Evolutionary conservation across 1,284 basidiomycete genomes (phyloP).

Genomic region (Sanghuangporus weigelae): DNA sequence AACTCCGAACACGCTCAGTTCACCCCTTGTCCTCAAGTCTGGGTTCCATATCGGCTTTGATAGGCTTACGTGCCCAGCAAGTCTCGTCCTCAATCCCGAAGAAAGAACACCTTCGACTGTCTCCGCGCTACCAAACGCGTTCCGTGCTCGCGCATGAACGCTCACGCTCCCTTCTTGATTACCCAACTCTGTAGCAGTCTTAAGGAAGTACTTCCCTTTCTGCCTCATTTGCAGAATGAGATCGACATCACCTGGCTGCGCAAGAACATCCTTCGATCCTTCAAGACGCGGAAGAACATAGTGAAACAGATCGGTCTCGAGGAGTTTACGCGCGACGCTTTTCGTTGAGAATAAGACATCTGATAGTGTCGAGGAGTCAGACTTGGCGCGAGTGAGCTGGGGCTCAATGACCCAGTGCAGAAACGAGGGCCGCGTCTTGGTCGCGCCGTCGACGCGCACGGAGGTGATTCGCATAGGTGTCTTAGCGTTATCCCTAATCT

Average conservation of each 20-base stretch:
- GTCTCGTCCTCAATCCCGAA: constrained; percentile 84
- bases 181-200: constrained; percentile 89
- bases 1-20: constrained; percentile 55
- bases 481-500: constrained; percentile 65
- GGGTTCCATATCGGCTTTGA: constrained; percentile 49
- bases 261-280: constrained; percentile 50
- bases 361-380: constrained; percentile 43
- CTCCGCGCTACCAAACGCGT: constrained; percentile 92
- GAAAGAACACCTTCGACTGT: constrained; percentile 80
- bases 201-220: constrained; percentile 74
- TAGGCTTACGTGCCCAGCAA: constrained; percentile 70
- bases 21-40: constrained; percentile 55
- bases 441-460: constrained; percentile 78
- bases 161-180: constrained; percentile 92
- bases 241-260: constrained; percentile 74
- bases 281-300: constrained; percentile 72
- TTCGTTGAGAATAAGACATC: constrained; percentile 66
- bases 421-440: constrained; percentile 73
- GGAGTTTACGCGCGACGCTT: constrained; percentile 57
- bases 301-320: constrained; percentile 72
- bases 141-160: constrained; percentile 75
- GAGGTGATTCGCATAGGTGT: constrained; percentile 61
- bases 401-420: constrained; percentile 76
- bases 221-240: constrained; percentile 78
- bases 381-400: constrained; percentile 33